Evolutionary conservation across 176 grass and related monocot genomes (phyloP).

Genomic region (Rhynchospora breviuscula): DNA sequence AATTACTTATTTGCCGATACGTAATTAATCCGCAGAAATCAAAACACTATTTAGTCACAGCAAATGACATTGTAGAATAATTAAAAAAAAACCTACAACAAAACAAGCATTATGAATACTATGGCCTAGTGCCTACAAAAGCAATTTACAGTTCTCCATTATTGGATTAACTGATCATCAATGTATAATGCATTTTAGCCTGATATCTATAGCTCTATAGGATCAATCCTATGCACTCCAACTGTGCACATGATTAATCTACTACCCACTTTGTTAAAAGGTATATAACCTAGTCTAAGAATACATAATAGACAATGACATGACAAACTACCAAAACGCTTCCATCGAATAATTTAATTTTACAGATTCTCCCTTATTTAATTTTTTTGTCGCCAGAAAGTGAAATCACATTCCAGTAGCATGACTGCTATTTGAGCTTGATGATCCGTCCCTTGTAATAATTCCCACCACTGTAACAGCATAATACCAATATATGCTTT

Average conservation of each 20-base stretch:
- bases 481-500: neutral
- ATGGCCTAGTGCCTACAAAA: neutral
- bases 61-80: neutral
- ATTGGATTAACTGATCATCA: neutral
- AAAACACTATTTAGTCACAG: too few species aligned
- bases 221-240: neutral
- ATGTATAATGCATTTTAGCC: neutral
- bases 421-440: neutral
- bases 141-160: neutral
- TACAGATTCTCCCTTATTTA: neutral
- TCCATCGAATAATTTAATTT: neutral
- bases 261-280: neutral
- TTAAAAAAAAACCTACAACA: too few species aligned
- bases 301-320: neutral
- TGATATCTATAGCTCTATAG: neutral
- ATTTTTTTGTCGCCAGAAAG: slow-evolving; percentile 5
- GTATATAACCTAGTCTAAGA: neutral
- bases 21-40: too few species aligned
- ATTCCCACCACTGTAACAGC: neutral
- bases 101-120: too few species aligned
- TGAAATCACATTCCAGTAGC: neutral
- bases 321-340: too few species aligned
- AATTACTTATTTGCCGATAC: too few species aligned
- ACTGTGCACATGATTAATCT: neutral
- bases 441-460: neutral